Percentiles rank a stretch among this genome's conserved stretches.
phyloP scores from a whole-genome alignment of 2,329 filamentous ascomycete genomes.

The Neonectria sp. region DNA sequence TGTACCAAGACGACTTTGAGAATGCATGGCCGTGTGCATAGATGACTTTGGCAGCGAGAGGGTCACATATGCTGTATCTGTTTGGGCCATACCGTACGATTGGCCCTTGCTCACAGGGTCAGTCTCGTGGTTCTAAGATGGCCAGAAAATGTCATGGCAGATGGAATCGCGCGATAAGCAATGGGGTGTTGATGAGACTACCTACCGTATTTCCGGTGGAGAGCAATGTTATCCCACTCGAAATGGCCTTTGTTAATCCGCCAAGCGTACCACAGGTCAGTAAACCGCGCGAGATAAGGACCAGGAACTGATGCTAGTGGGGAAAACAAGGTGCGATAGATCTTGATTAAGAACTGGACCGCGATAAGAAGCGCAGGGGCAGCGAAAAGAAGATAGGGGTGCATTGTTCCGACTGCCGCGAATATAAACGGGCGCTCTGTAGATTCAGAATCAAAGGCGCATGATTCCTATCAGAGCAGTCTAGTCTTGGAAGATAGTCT shows the following conservation, averaged over 20 bases:
- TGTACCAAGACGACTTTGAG: slow-evolving; percentile 15
- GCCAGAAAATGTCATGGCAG: not conserved
- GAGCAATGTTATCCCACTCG: slow-evolving; percentile 11
- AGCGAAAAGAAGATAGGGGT: not conserved
- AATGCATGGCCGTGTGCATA: slow-evolving; percentile 6
- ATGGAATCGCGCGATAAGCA: not conserved
- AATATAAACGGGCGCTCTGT: not conserved
- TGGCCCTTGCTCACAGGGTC: not conserved
- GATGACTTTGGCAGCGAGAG: slow-evolving; percentile 8
- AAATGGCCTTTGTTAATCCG: slow-evolving; percentile 12
- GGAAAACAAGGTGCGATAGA: slow-evolving; percentile 3
- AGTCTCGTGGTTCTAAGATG: not conserved
- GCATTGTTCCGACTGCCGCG: not conserved
- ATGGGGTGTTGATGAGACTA: not conserved
- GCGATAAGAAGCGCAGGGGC: not conserved
- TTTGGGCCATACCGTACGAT: slow-evolving; percentile 18
- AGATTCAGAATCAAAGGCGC: not conserved
- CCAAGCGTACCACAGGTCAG: slow-evolving; percentile 18
- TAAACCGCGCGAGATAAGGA: slow-evolving; percentile 14
- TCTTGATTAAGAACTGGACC: slow-evolving; percentile 1
- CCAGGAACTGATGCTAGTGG: slow-evolving; percentile 16
- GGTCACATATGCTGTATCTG: slow-evolving; percentile 18
- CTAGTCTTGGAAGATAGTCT: not conserved
- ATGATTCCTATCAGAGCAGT: not conserved
- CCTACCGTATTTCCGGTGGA: slow-evolving; percentile 18